phyloP scores from a whole-genome alignment of 78 protist genomes.

The Ministeria vibrans region DNA sequence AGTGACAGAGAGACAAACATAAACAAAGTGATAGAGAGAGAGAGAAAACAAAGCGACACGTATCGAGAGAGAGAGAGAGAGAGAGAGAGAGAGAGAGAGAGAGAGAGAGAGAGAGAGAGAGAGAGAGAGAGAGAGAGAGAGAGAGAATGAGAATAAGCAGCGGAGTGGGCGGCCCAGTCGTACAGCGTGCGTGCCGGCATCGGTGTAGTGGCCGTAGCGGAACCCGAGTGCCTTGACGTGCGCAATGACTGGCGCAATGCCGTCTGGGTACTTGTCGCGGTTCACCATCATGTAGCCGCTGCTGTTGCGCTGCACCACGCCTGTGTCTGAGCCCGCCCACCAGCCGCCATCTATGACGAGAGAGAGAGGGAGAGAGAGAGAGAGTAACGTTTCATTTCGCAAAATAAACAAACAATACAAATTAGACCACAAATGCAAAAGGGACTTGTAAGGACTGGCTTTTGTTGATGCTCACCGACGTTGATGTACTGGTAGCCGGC shows the following conservation, averaged over 20 bases:
- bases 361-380: not conserved
- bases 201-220: conserved; percentile 2
- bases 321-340: conserved; percentile 12
- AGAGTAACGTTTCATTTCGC: not conserved
- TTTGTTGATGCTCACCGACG: too few relatives aligned
- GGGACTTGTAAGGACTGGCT: too few relatives aligned
- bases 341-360: conserved; percentile 1
- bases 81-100: too few relatives aligned
- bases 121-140: not conserved
- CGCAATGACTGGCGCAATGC: not conserved
- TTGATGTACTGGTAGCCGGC: conserved; percentile 4
- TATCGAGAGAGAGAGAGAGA: too few relatives aligned
- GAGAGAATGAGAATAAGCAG: not conserved
- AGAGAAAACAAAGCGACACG: too few relatives aligned
- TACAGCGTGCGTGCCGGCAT: not conserved
- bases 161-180: not conserved
- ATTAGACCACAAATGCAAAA: too few relatives aligned
- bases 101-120: too few relatives aligned
- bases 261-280: conserved; percentile 1
- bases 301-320: not conserved
- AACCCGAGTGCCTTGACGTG: not conserved
- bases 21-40: too few relatives aligned
- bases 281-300: not conserved
- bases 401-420: too few relatives aligned
- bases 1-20: too few relatives aligned